Evolutionary conservation across 1,284 basidiomycete genomes (phyloP).

Genomic region (Pascua guehoae): DNA sequence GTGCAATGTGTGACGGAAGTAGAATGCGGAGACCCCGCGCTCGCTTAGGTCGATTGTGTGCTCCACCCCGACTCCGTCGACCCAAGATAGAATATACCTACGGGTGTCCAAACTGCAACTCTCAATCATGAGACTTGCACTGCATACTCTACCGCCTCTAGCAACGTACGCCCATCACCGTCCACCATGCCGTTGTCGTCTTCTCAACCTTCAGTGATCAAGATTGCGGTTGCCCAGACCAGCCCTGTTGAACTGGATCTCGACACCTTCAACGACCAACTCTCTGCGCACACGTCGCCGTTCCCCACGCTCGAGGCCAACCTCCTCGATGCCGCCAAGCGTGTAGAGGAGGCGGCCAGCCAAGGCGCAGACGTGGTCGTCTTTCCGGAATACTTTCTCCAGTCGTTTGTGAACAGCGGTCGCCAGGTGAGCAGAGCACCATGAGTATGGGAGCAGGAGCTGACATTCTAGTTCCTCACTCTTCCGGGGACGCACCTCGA

Average conservation of each 20-base stretch:
- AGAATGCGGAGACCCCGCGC: no score
- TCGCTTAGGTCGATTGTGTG: no score
- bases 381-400: slow-evolving; percentile 49
- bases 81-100: no score
- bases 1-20: no score
- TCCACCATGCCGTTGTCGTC: no score
- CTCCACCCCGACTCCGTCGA: no score
- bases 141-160: no score
- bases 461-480: slow-evolving; percentile 35
- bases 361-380: slow-evolving; percentile 39
- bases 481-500: slow-evolving; percentile 33
- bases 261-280: not conserved
- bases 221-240: slow-evolving; percentile 7
- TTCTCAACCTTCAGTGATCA: not conserved
- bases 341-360: slow-evolving; percentile 24
- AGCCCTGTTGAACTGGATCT: not conserved
- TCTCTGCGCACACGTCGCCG: slow-evolving; percentile 7
- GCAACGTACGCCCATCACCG: no score
- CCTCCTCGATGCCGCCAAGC: slow-evolving; percentile 20
- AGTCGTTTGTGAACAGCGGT: slow-evolving; percentile 39
- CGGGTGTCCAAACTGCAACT: no score
- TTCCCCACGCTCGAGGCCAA: slow-evolving; percentile 36
- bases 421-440: slow-evolving; percentile 31
- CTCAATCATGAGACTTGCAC: no score
- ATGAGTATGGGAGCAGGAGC: not conserved